phyloP scores from a whole-genome alignment of 2,329 filamentous ascomycete genomes.

The Madurella mycetomatis region DNA sequence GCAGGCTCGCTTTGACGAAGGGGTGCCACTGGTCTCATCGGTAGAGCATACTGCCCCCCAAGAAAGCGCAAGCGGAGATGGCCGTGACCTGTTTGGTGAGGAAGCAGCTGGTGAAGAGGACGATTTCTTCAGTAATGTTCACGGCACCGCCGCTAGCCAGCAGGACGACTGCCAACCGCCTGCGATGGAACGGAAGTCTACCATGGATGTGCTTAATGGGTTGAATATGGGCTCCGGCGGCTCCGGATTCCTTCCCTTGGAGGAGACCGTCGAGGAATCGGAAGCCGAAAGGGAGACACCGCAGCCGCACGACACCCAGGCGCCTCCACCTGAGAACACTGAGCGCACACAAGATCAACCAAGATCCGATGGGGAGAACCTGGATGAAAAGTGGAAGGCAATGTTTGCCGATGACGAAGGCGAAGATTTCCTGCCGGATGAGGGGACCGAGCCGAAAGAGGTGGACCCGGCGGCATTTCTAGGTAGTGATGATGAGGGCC shows the following conservation, averaged over 20 bases:
- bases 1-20: constrained; percentile 65
- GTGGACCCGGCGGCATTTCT: constrained; percentile 64
- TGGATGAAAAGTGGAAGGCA: constrained; percentile 79
- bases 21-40: constrained; percentile 56
- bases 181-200: constrained; percentile 63
- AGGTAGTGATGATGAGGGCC: constrained; percentile 79
- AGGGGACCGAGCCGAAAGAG: constrained; percentile 44
- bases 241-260: constrained; percentile 31
- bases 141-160: constrained; percentile 30
- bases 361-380: constrained; percentile 48
- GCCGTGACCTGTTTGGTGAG: constrained; percentile 36
- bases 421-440: constrained; percentile 58
- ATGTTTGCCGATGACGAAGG: constrained; percentile 73
- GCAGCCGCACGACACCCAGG: neutral
- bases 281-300: constrained; percentile 14
- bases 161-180: constrained; percentile 28
- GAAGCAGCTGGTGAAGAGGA: constrained; percentile 47
- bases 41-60: constrained; percentile 26
- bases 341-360: constrained; percentile 24
- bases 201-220: constrained; percentile 58
- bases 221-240: constrained; percentile 35
- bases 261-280: constrained; percentile 23
- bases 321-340: neutral
- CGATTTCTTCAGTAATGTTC: constrained; percentile 59
- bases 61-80: neutral